phyloP scores from a whole-genome alignment of 2,329 filamentous ascomycete genomes.

The Xylaria polymorpha region DNA sequence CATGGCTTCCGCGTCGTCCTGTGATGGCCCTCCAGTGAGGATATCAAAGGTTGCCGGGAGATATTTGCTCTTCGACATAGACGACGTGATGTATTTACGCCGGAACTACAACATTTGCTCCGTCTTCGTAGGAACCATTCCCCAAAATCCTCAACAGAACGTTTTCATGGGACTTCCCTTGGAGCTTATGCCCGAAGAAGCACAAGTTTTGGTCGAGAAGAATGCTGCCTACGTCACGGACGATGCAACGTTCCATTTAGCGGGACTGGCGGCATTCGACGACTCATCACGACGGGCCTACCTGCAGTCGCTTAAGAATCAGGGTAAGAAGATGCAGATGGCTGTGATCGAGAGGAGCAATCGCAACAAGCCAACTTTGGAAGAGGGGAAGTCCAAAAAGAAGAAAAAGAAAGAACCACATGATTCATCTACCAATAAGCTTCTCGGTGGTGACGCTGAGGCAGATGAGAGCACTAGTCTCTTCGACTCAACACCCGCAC shows the following conservation, averaged over 20 bases:
- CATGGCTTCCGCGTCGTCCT: constrained; percentile 40
- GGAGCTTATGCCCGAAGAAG: constrained; percentile 92
- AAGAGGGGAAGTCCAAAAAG: constrained; percentile 33
- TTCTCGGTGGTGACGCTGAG: constrained; percentile 12
- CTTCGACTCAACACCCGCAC: constrained; percentile 38
- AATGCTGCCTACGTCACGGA: constrained; percentile 83
- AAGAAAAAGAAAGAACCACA: constrained; percentile 31
- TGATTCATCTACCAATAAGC: not conserved
- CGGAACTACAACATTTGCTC: constrained; percentile 86
- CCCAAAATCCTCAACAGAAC: constrained; percentile 94
- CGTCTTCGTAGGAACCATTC: constrained; percentile 86
- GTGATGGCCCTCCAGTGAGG: constrained; percentile 63
- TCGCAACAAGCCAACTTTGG: constrained; percentile 31
- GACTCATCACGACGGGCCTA: constrained; percentile 71
- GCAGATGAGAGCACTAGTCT: constrained; percentile 34
- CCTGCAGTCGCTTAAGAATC: constrained; percentile 65
- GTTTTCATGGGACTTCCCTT: constrained; percentile 90
- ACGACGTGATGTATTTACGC: constrained; percentile 81
- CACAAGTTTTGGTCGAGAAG: constrained; percentile 80
- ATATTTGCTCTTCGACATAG: constrained; percentile 90
- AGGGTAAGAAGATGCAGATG: constrained; percentile 54
- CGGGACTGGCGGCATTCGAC: constrained; percentile 69
- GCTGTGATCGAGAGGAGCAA: constrained; percentile 40
- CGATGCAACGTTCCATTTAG: constrained; percentile 76
- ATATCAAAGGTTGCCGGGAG: constrained; percentile 84